These are phyloP conservation scores for Candida loeiensis DNA, from an alignment of 805 yeast species.

Conservation along the genomic window DNA sequence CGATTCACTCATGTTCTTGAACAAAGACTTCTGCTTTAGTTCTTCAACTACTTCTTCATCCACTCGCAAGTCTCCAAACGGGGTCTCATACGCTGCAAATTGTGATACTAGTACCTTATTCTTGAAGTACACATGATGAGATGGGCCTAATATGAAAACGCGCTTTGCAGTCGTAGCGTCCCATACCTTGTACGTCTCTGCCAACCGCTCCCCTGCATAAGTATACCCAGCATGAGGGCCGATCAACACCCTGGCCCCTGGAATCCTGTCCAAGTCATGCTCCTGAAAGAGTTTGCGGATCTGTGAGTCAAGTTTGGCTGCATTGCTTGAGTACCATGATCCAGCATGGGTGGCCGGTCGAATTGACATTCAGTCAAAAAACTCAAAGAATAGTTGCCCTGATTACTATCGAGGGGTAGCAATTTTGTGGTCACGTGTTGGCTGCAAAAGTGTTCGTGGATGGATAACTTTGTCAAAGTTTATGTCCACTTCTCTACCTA, in stretches of 20 bases:
- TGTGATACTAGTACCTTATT: conserved; percentile 53
- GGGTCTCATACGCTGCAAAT: conserved; percentile 66
- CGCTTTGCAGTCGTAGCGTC: conserved; percentile 56
- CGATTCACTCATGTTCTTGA: conserved; percentile 52
- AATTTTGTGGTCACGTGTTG: too few species aligned
- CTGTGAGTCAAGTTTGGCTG: conserved; percentile 44
- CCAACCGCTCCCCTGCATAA: conserved; percentile 75
- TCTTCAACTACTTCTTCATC: conserved; percentile 47
- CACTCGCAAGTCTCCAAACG: conserved; percentile 71
- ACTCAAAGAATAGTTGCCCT: too few species aligned
- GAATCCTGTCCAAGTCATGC: conserved; percentile 27
- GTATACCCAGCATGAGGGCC: conserved; percentile 85
- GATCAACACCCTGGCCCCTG: conserved; percentile 39
- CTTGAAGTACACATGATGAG: conserved; percentile 81
- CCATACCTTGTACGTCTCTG: conserved; percentile 70
- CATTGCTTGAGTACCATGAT: conserved; percentile 69
- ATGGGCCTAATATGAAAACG: conserved; percentile 84
- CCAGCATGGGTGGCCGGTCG: conserved; percentile 88
- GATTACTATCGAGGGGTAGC: too few species aligned
- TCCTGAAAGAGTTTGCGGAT: conserved; percentile 44
- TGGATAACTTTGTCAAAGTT: too few species aligned
- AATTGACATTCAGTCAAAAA: conserved; percentile 15
- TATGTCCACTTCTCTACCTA: too few species aligned
- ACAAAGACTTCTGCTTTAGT: conserved; percentile 35
- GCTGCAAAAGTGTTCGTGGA: too few species aligned